These are phyloP conservation scores for Malbranchea zuffiana DNA, from an alignment of 2,329 filamentous ascomycete species.

Conservation along the genomic window DNA sequence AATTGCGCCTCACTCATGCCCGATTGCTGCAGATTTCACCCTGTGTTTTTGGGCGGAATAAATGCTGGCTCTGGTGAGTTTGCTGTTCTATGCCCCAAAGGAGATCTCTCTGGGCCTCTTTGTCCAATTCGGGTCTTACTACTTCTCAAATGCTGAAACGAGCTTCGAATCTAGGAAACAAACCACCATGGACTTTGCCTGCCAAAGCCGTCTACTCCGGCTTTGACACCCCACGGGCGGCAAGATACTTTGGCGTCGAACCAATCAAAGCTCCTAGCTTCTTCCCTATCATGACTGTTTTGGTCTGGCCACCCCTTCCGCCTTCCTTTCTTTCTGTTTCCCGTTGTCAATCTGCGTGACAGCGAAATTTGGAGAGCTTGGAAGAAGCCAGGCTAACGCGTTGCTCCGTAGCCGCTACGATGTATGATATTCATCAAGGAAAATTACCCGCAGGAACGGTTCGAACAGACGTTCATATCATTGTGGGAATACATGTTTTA, in stretches of 20 bases:
- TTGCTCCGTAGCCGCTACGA: constrained; percentile 57
- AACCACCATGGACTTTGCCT: constrained; percentile 60
- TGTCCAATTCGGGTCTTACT: no score
- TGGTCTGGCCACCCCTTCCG: constrained; percentile 36
- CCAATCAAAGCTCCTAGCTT: constrained; percentile 37
- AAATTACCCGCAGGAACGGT: constrained; percentile 40
- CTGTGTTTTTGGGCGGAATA: constrained; percentile 60
- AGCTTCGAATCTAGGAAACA: constrained; percentile 48
- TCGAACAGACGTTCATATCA: constrained; percentile 42
- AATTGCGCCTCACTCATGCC: neutral
- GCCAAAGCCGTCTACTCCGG: constrained; percentile 53
- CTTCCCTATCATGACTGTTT: constrained; percentile 45
- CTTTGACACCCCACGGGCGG: constrained; percentile 41
- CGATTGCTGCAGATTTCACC: constrained; percentile 48
- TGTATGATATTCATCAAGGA: constrained; percentile 56
- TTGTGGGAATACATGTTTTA: constrained; percentile 34
- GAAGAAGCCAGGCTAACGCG: no score
- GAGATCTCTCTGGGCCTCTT: neutral
- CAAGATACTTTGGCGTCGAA: constrained; percentile 40
- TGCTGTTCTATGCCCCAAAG: neutral
- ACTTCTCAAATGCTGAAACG: no score
- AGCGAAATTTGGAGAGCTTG: no score
- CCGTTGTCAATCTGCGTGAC: no score
- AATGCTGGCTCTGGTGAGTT: constrained; percentile 47
- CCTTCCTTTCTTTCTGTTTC: constrained; percentile 32